phyloP scores from a whole-genome alignment of 306 rosid genomes.

The Vachellia collinsii region DNA sequence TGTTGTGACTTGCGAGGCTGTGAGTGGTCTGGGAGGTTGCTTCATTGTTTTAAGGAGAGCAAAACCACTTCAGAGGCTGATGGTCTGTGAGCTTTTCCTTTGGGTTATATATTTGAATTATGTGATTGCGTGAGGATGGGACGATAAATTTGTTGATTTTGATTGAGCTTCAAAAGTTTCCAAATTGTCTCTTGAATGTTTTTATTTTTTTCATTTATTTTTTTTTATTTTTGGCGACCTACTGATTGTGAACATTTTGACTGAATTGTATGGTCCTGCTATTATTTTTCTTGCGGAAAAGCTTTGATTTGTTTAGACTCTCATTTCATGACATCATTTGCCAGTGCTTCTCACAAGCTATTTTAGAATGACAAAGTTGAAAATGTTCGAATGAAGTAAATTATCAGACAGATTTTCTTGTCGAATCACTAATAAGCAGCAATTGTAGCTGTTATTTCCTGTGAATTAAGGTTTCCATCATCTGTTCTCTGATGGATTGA shows the following conservation, averaged over 20 bases:
- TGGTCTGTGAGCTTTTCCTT: slow-evolving; percentile 5
- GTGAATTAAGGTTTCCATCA: slow-evolving; percentile 33
- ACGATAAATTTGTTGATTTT: slow-evolving; percentile 4
- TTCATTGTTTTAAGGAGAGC: slow-evolving; percentile 15
- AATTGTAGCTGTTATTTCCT: slow-evolving; percentile 34
- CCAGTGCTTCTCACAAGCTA: slow-evolving; percentile 11
- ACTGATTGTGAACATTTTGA: slow-evolving; percentile 9
- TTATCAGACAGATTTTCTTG: not conserved
- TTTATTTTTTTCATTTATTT: no score
- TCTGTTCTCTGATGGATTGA: slow-evolving; percentile 38
- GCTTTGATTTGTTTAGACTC: slow-evolving; percentile 25
- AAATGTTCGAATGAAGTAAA: slow-evolving; percentile 15
- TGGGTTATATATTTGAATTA: slow-evolving; percentile 19
- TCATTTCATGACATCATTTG: slow-evolving; percentile 16
- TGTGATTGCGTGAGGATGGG: slow-evolving; percentile 3
- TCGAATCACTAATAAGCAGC: slow-evolving; percentile 21
- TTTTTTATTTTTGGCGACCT: no score
- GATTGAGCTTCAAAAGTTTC: slow-evolving; percentile 14
- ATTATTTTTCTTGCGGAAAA: not conserved
- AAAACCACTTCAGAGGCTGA: not conserved
- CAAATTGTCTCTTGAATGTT: not conserved
- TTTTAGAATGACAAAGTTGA: not conserved
- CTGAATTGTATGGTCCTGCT: not conserved
- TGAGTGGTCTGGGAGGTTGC: slow-evolving; percentile 15
- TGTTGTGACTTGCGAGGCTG: slow-evolving; percentile 6